Evolutionary conservation across 2,329 filamentous ascomycete genomes (phyloP).

Genomic region (Fusarium falciforme): DNA sequence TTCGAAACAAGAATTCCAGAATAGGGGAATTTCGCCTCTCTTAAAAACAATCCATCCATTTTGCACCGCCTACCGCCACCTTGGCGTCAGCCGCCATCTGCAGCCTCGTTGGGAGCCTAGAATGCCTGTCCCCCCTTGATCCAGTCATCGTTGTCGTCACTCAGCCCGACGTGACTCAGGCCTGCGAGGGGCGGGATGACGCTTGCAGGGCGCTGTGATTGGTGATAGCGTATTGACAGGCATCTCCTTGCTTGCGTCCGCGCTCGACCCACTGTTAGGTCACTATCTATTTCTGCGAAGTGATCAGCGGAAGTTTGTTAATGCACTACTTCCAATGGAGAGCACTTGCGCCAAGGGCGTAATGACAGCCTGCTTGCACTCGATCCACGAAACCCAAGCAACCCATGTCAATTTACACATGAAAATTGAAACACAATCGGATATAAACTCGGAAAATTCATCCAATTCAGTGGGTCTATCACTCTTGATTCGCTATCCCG

Average conservation of each 20-base stretch:
- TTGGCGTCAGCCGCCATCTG: neutral
- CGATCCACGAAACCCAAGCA: neutral
- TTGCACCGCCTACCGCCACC: neutral
- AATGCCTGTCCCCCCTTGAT: neutral
- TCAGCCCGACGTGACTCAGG: neutral
- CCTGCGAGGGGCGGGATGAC: neutral
- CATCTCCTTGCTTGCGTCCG: neutral
- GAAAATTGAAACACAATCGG: neutral
- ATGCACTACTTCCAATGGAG: neutral
- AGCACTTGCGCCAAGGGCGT: neutral
- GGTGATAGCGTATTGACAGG: neutral
- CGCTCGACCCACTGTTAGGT: neutral
- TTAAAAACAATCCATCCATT: neutral
- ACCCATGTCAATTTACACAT: neutral
- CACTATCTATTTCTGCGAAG: neutral
- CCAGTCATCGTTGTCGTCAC: neutral
- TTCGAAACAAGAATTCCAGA: neutral
- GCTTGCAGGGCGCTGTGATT: neutral
- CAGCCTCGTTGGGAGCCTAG: neutral
- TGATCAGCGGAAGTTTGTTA: neutral
- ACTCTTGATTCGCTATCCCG: neutral
- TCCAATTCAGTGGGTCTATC: neutral
- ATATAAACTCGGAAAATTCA: neutral
- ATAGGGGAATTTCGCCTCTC: neutral
- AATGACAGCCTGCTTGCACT: neutral